These are phyloP conservation scores for Xylaria sp. DNA, from an alignment of 2,329 filamentous ascomycete genomes.

Conservation along the genomic window DNA sequence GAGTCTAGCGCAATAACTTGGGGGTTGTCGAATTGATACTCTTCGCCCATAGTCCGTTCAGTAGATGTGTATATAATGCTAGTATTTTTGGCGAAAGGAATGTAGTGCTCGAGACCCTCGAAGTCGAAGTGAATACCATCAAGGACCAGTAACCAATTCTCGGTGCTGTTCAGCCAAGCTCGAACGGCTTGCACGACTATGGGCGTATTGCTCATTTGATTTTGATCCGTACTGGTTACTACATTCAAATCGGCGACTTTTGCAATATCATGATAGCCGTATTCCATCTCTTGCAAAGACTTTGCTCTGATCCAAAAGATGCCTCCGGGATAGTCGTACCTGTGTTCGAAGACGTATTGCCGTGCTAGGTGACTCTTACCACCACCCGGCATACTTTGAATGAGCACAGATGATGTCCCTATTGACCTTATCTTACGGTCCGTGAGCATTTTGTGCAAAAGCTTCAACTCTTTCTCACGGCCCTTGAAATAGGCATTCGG, in stretches of 20 bases:
- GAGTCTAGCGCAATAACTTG: constrained; percentile 66
- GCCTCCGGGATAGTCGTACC: constrained; percentile 69
- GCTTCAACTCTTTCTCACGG: constrained; percentile 66
- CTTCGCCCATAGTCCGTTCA: constrained; percentile 65
- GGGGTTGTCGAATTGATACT: constrained; percentile 68
- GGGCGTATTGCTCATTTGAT: constrained; percentile 53
- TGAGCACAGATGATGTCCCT: constrained; percentile 71
- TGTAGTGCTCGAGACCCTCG: constrained; percentile 67
- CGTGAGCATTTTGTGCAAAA: constrained; percentile 69
- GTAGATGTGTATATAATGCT: constrained; percentile 77
- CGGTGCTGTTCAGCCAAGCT: constrained; percentile 68
- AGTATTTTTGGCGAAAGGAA: constrained; percentile 72
- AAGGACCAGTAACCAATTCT: constrained; percentile 75
- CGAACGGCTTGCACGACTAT: constrained; percentile 68
- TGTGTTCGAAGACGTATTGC: constrained; percentile 72
- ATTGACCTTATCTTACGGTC: constrained; percentile 65
- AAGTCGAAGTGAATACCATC: constrained; percentile 73
- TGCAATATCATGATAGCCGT: constrained; percentile 74
- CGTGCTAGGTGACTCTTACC: constrained; percentile 77
- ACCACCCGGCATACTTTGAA: constrained; percentile 72
- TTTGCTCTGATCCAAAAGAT: constrained; percentile 77
- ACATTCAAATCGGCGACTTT: constrained; percentile 64
- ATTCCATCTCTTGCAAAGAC: constrained; percentile 66
- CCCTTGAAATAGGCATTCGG: constrained; percentile 70
- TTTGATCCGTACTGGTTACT: constrained; percentile 53